Conservation (phyloP, 2,329 filamentous ascomycete genomes). For the Periconia sp. region DNA sequence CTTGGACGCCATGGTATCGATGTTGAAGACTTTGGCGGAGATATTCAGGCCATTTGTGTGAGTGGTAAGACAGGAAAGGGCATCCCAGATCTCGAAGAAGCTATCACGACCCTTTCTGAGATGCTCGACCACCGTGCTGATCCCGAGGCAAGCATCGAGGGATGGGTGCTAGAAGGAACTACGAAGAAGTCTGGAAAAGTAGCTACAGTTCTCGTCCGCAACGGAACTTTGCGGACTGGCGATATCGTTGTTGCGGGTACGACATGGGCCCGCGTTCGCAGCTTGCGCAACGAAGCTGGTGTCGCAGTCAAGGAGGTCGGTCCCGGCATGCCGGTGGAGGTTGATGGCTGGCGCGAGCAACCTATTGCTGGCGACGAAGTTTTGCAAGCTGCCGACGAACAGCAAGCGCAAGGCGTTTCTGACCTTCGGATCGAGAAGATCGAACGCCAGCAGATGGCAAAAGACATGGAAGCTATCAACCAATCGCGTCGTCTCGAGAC, state of each 20-base stretch:
- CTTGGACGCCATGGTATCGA: constrained; percentile 83
- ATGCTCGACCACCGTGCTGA: constrained; percentile 90
- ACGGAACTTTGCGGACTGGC: constrained; percentile 81
- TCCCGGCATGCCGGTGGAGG: constrained; percentile 88
- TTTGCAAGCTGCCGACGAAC: constrained; percentile 80
- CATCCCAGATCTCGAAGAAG: constrained; percentile 92
- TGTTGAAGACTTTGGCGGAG: constrained; percentile 93
- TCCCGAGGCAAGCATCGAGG: constrained; percentile 77
- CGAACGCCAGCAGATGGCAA: constrained; percentile 69
- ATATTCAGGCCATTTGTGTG: constrained; percentile 89
- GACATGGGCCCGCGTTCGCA: constrained; percentile 86
- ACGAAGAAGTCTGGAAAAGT: constrained; percentile 84
- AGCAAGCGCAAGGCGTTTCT: constrained; percentile 77
- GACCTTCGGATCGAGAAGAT: constrained; percentile 75
- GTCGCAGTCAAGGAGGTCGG: constrained; percentile 72
- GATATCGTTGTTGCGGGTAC: constrained; percentile 86
- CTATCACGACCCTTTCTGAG: constrained; percentile 82
- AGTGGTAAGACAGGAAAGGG: constrained; percentile 93
- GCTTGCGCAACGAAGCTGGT: constrained; percentile 84
- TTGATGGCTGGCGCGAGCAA: constrained; percentile 92
- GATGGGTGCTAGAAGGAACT: constrained; percentile 91
- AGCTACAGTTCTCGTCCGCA: constrained; percentile 86
- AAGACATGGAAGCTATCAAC: constrained; percentile 80
- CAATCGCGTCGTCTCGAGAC: constrained; percentile 63
- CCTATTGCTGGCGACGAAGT: constrained; percentile 87